phyloP scores from a whole-genome alignment of 495 filamentous ascomycete species.

The Halenospora varia region DNA sequence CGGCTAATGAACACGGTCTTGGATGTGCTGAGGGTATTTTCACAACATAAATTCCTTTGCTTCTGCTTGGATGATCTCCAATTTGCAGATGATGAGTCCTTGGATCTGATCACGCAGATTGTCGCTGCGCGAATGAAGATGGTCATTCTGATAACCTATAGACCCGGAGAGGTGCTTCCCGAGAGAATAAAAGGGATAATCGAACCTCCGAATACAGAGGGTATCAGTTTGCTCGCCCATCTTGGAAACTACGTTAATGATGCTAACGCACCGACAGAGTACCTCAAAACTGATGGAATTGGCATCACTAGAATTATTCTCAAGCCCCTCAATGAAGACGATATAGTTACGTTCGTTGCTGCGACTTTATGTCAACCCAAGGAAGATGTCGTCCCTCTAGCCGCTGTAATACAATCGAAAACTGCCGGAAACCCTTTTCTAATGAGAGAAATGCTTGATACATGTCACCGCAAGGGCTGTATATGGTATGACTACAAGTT shows the following conservation, averaged over 20 bases:
- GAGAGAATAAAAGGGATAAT: slow-evolving; percentile 43
- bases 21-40: slow-evolving; percentile 76
- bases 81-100: slow-evolving; percentile 79
- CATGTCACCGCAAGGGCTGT: slow-evolving; percentile 77
- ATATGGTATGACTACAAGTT: slow-evolving; percentile 86
- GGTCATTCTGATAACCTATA: slow-evolving; percentile 67
- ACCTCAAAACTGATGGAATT: slow-evolving; percentile 20
- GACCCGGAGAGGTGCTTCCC: slow-evolving; percentile 47
- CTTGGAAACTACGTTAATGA: neutral
- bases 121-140: slow-evolving; percentile 69
- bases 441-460: slow-evolving; percentile 84
- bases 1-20: slow-evolving; percentile 79
- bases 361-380: slow-evolving; percentile 60
- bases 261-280: slow-evolving; percentile 18
- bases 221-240: slow-evolving; percentile 28
- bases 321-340: slow-evolving; percentile 63
- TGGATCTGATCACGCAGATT: slow-evolving; percentile 74
- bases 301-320: slow-evolving; percentile 63
- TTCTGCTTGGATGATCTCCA: slow-evolving; percentile 84
- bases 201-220: slow-evolving; percentile 42
- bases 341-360: slow-evolving; percentile 72
- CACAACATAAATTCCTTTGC: slow-evolving; percentile 73
- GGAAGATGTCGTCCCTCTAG: slow-evolving; percentile 58
- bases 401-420: slow-evolving; percentile 76
- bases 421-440: slow-evolving; percentile 82